phyloP scores from a whole-genome alignment of 257 asterid species.

The Fraxinus quadrangulata region DNA sequence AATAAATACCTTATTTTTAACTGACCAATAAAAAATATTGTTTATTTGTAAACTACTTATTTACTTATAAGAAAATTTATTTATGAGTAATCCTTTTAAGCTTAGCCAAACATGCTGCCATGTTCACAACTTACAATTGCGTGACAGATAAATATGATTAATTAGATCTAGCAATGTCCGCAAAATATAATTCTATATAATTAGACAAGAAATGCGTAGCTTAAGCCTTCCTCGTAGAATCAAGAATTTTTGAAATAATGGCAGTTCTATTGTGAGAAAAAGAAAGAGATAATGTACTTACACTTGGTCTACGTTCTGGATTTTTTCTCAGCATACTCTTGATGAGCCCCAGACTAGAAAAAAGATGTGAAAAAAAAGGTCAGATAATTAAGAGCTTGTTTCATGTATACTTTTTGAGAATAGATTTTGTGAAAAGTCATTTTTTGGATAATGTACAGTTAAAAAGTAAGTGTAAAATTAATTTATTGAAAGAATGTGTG shows the following conservation, averaged over 20 bases:
- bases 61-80: background rate
- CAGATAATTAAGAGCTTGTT: background rate
- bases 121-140: background rate
- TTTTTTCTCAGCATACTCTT: slow-evolving; percentile 93
- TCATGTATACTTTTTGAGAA: too few relatives aligned
- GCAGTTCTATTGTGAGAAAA: background rate
- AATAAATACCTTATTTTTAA: too few relatives aligned
- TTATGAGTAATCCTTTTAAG: background rate
- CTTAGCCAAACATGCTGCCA: background rate
- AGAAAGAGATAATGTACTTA: slow-evolving; percentile 35
- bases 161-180: background rate
- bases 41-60: background rate
- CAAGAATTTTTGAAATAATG: background rate
- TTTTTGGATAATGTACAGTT: too few relatives aligned
- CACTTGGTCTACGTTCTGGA: slow-evolving; percentile 92
- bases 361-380: slow-evolving; percentile 8
- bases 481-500: too few relatives aligned
- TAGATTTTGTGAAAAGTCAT: too few relatives aligned
- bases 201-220: background rate
- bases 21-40: background rate
- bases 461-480: too few relatives aligned
- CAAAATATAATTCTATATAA: background rate
- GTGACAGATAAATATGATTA: background rate
- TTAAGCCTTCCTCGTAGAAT: background rate
- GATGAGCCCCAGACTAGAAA: slow-evolving; percentile 79